These are phyloP conservation scores for Volvariella surrecta DNA, from an alignment of 1,284 basidiomycete species.

Conservation along the genomic window DNA sequence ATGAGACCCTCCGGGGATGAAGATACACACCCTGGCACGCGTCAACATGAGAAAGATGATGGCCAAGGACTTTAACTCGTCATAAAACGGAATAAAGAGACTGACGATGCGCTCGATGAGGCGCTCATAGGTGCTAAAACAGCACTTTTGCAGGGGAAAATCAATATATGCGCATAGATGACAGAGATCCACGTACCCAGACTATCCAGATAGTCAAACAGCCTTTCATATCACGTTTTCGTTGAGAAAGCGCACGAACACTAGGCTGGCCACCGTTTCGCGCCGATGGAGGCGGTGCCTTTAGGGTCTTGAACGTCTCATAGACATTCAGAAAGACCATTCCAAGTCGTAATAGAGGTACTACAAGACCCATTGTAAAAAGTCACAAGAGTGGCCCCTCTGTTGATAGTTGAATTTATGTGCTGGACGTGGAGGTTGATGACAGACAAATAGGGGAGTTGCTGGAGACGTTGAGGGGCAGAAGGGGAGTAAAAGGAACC, in stretches of 20 bases:
- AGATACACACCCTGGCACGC: constrained; percentile 54
- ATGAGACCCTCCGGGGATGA: neutral
- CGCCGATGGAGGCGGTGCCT: constrained; percentile 49
- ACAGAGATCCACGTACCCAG: constrained; percentile 46
- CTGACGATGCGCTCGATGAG: constrained; percentile 52
- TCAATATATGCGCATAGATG: neutral
- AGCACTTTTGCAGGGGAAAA: constrained; percentile 34
- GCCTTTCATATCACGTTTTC: constrained; percentile 78
- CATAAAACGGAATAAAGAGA: constrained; percentile 71
- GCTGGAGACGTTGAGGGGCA: neutral
- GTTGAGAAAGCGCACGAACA: constrained; percentile 54
- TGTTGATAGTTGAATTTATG: too few relatives aligned
- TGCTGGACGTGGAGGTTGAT: neutral
- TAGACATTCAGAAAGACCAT: constrained; percentile 74
- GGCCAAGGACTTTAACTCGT: constrained; percentile 63
- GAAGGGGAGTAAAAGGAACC: neutral
- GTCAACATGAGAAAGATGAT: constrained; percentile 67
- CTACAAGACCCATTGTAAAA: constrained; percentile 55
- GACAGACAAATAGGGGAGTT: neutral
- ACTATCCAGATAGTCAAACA: constrained; percentile 75
- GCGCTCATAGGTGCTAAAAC: constrained; percentile 55
- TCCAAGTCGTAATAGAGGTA: constrained; percentile 54
- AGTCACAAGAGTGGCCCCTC: neutral
- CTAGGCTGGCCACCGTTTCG: constrained; percentile 56
- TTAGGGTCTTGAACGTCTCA: constrained; percentile 75